Evolutionary conservation across 2,329 filamentous ascomycete genomes (phyloP).

Genomic region (Colletotrichum abscissum): DNA sequence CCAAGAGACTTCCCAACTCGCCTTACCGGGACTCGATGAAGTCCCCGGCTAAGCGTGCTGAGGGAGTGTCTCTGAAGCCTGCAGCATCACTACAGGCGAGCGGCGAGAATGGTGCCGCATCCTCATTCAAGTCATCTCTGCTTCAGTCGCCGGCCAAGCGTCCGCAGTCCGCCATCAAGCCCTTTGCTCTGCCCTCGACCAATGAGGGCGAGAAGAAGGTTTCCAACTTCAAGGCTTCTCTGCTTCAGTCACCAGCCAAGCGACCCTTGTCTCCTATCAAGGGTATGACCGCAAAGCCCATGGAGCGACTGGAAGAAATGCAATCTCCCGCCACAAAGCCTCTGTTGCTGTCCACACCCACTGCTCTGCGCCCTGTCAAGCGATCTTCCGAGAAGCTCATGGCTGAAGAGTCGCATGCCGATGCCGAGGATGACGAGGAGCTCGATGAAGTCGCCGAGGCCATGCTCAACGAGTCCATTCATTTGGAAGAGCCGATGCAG

Average conservation of each 20-base stretch:
- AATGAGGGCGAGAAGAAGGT: slow-evolving; percentile 43
- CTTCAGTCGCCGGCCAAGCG: slow-evolving; percentile 65
- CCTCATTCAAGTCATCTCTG: slow-evolving; percentile 53
- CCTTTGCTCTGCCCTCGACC: slow-evolving; percentile 43
- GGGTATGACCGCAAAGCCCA: slow-evolving; percentile 43
- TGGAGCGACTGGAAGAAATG: slow-evolving; percentile 31
- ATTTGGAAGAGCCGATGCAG: slow-evolving; percentile 49
- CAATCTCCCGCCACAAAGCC: slow-evolving; percentile 51
- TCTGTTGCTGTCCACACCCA: slow-evolving; percentile 46
- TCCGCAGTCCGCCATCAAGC: slow-evolving; percentile 57
- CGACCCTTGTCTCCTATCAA: slow-evolving; percentile 57
- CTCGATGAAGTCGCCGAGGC: slow-evolving; percentile 39
- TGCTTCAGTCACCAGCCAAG: slow-evolving; percentile 66
- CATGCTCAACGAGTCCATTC: slow-evolving; percentile 41
- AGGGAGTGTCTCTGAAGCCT: slow-evolving; percentile 46
- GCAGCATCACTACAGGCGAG: slow-evolving; percentile 46
- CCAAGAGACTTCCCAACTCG: slow-evolving; percentile 63
- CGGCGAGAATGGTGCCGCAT: slow-evolving; percentile 27
- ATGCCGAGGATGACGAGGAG: slow-evolving; percentile 34
- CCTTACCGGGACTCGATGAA: slow-evolving; percentile 66
- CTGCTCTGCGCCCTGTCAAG: slow-evolving; percentile 36
- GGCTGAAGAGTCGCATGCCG: slow-evolving; percentile 42
- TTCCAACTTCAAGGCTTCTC: slow-evolving; percentile 58
- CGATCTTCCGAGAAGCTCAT: slow-evolving; percentile 52
- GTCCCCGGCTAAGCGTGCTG: slow-evolving; percentile 67